phyloP scores from a whole-genome alignment of 257 asterid genomes.

The Solanum tarapatanum region DNA sequence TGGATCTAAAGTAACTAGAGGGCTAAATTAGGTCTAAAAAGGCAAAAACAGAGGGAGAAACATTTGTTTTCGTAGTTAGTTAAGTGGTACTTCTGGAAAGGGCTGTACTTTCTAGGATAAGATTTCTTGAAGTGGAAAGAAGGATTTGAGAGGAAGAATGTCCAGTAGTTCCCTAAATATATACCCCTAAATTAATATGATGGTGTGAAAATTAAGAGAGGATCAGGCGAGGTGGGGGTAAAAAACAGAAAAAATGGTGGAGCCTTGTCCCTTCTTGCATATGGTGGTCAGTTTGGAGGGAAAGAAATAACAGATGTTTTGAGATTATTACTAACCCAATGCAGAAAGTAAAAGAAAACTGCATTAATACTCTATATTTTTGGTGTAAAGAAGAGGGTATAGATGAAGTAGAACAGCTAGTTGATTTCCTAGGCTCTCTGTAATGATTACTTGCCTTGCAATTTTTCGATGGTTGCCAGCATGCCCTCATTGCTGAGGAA shows the following conservation, averaged over 20 bases:
- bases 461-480: neutral
- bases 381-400: neutral
- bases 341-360: neutral
- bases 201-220: neutral
- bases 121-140: neutral
- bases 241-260: neutral
- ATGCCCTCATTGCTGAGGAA: neutral
- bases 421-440: neutral
- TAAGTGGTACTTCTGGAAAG: neutral
- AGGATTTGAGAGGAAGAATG: neutral
- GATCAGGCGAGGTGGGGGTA: neutral
- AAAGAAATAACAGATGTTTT: neutral
- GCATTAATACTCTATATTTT: neutral
- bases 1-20: neutral
- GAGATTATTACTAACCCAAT: neutral
- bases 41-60: neutral
- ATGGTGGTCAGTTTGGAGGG: neutral
- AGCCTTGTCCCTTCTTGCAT: neutral
- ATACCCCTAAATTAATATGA: neutral
- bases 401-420: neutral
- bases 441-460: neutral
- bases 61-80: neutral
- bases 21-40: neutral
- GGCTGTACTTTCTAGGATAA: neutral
- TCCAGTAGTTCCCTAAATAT: neutral